A percentile compares a stretch with the other conserved stretches of the same genome.
These are phyloP conservation scores for Talaromyces stipitatus DNA, from an alignment of 495 filamentous ascomycete genomes.

Conservation along the genomic window DNA sequence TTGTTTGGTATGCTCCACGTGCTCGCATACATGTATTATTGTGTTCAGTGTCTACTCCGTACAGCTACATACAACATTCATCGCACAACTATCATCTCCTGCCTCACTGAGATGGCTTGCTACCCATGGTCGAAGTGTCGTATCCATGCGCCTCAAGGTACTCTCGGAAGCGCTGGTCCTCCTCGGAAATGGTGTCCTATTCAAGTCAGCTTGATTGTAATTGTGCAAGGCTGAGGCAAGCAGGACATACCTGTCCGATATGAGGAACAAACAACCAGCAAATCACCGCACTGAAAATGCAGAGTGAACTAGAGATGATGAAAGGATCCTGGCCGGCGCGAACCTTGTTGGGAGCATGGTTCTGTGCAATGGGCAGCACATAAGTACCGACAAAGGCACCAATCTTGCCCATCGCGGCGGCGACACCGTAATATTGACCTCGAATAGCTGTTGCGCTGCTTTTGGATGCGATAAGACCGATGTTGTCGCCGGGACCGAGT, in stretches of 20 bases:
- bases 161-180: conserved; percentile 63
- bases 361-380: conserved; percentile 65
- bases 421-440: conserved; percentile 87
- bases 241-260: conserved; percentile 49
- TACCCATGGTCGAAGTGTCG: conserved; percentile 62
- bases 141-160: conserved; percentile 62
- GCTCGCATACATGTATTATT: background rate
- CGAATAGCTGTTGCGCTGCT: conserved; percentile 79
- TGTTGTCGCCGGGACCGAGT: conserved; percentile 84
- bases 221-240: background rate
- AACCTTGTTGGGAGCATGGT: conserved; percentile 51
- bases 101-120: conserved; percentile 7
- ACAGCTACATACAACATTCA: background rate
- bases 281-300: conserved; percentile 53
- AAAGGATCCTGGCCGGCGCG: conserved; percentile 73
- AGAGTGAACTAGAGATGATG: conserved; percentile 60
- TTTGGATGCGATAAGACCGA: conserved; percentile 80
- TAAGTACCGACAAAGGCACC: conserved; percentile 88
- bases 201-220: background rate
- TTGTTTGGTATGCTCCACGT: too few species aligned
- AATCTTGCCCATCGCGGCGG: conserved; percentile 75
- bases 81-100: too few species aligned
- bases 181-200: conserved; percentile 57
- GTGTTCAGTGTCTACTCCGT: background rate
- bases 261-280: conserved; percentile 53